A percentile compares a stretch with the other conserved stretches of the same genome.
Evolutionary conservation across 306 rosid species (phyloP).

Genomic region (Astragalus membranaceus): DNA sequence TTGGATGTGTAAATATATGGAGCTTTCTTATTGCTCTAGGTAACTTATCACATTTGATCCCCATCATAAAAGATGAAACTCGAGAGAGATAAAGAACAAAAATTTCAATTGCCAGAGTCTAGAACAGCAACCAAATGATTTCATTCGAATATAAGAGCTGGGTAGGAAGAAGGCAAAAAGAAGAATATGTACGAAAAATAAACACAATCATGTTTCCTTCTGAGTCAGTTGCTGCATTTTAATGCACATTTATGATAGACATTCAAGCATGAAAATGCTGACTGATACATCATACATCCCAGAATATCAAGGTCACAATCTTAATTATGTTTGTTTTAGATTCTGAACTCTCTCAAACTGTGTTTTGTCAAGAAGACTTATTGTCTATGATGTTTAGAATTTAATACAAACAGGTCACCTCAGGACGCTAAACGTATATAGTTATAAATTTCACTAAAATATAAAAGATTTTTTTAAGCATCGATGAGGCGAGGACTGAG

Average conservation of each 20-base stretch:
- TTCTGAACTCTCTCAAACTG: no score
- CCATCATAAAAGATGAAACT: no score
- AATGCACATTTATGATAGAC: background rate
- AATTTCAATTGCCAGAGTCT: background rate
- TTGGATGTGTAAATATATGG: constrained; percentile 39
- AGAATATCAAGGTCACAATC: background rate
- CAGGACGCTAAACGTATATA: constrained; percentile 24
- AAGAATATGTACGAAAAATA: no score
- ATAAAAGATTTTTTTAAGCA: background rate
- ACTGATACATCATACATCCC: background rate
- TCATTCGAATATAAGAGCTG: background rate
- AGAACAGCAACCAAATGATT: background rate
- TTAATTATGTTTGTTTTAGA: background rate
- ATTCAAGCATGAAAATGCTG: background rate
- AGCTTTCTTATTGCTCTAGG: no score
- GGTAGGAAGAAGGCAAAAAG: background rate
- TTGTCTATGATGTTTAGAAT: no score
- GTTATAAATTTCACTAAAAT: background rate
- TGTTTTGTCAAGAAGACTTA: no score
- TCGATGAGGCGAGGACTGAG: background rate
- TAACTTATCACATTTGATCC: no score
- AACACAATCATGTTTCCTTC: background rate
- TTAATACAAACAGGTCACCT: constrained; percentile 13
- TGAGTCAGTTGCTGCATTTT: background rate
- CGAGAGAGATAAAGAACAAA: constrained; percentile 4